phyloP scores from a whole-genome alignment of 306 rosid species.

The Castanea sativa region DNA sequence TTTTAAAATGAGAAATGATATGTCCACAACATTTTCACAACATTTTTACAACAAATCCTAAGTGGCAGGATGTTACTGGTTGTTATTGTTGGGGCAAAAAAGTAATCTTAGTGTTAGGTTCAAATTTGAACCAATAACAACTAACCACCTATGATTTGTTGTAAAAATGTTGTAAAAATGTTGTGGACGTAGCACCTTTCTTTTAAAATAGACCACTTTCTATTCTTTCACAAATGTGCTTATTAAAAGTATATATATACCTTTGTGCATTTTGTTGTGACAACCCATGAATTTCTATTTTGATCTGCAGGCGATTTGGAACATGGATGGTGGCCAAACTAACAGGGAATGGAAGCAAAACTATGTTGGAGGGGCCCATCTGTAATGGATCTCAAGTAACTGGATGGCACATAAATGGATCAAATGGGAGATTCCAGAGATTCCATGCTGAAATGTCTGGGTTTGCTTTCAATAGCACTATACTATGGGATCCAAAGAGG shows the following conservation, averaged over 20 bases:
- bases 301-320: conserved; percentile 73
- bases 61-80: too few species aligned
- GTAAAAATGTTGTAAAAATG: too few species aligned
- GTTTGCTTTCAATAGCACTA: conserved; percentile 89
- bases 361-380: conserved; percentile 64
- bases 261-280: conserved; percentile 14
- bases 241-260: neutral
- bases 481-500: conserved; percentile 81
- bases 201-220: neutral
- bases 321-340: conserved; percentile 75
- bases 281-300: conserved; percentile 11
- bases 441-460: conserved; percentile 78
- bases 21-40: too few species aligned
- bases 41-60: too few species aligned
- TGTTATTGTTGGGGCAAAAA: too few species aligned
- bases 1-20: too few species aligned
- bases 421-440: conserved; percentile 42
- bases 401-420: conserved; percentile 76
- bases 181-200: too few species aligned
- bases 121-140: too few species aligned
- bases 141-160: too few species aligned
- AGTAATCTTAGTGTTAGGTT: too few species aligned
- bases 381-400: conserved; percentile 79
- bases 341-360: conserved; percentile 29
- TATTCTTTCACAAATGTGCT: neutral